Conservation (phyloP, 2,329 filamentous ascomycete genomes). For the Claviceps purpurea region DNA sequence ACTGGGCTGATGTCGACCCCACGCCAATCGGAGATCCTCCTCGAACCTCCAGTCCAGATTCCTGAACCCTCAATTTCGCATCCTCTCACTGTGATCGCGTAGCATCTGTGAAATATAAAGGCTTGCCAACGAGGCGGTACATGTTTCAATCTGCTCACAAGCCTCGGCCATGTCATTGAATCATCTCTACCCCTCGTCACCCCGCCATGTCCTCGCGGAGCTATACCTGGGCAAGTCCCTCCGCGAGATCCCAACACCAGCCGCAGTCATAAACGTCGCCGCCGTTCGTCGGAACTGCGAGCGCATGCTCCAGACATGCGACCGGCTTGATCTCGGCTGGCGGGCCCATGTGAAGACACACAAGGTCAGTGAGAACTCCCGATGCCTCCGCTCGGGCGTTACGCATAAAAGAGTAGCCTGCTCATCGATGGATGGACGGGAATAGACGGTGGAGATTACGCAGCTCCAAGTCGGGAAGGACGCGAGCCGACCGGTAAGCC, state of each 20-base stretch:
- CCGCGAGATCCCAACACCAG: conserved; percentile 48
- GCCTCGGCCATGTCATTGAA: conserved; percentile 9
- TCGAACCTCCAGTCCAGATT: too few relatives aligned
- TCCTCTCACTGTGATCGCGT: too few relatives aligned
- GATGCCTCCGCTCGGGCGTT: not conserved
- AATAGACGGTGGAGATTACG: conserved; percentile 51
- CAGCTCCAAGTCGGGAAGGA: conserved; percentile 54
- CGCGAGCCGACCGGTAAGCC: conserved; percentile 33
- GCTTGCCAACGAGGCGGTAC: not conserved
- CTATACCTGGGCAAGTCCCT: conserved; percentile 43
- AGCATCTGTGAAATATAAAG: too few relatives aligned
- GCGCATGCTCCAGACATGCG: conserved; percentile 53
- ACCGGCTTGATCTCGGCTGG: conserved; percentile 49
- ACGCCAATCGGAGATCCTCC: not conserved
- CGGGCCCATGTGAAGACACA: conserved; percentile 74
- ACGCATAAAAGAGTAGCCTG: not conserved
- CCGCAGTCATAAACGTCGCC: conserved; percentile 53
- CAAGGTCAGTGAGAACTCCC: conserved; percentile 38
- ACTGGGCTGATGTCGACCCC: not conserved
- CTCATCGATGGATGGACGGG: conserved; percentile 5
- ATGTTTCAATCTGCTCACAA: not conserved
- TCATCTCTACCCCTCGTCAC: conserved; percentile 12
- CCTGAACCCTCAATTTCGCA: too few relatives aligned
- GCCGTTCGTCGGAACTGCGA: conserved; percentile 55
- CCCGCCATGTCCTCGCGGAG: conserved; percentile 11